phyloP scores from a whole-genome alignment of 208 protist genomes.

The Sergeia podlipaevii region DNA sequence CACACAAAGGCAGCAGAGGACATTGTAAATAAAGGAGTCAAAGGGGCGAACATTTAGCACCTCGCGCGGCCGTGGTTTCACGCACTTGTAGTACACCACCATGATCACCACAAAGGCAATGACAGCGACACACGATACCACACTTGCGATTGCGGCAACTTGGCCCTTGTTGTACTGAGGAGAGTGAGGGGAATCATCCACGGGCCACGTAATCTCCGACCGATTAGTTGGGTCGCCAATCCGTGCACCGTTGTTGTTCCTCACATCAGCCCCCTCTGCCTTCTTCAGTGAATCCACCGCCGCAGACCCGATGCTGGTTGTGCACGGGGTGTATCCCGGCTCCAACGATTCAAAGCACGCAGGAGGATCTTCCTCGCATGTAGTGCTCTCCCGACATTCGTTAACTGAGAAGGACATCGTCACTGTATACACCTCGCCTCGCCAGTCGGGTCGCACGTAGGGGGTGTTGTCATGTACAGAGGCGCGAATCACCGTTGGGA shows the following conservation, averaged over 20 bases:
- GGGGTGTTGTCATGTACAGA: constrained; percentile 34
- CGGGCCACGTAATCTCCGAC: no score
- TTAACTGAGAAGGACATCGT: constrained; percentile 1
- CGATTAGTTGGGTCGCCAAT: no score
- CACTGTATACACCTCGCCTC: constrained; percentile 2
- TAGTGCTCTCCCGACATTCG: neutral
- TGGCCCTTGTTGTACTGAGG: constrained; percentile 8
- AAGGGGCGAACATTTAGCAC: constrained; percentile 26
- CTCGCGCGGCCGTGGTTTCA: constrained; percentile 28
- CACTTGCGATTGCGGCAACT: constrained; percentile 20
- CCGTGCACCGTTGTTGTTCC: no score
- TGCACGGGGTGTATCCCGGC: constrained; percentile 3
- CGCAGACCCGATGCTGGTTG: constrained; percentile 1
- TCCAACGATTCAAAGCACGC: neutral
- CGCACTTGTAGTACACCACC: constrained; percentile 20
- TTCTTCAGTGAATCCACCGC: no score
- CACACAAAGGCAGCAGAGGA: constrained; percentile 12
- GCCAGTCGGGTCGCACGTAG: constrained; percentile 13
- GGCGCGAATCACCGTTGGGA: constrained; percentile 24
- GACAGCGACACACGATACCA: constrained; percentile 15
- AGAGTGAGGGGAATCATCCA: no score
- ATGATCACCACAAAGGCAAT: constrained; percentile 14
- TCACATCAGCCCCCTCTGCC: no score
- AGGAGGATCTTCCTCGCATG: neutral
- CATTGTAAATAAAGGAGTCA: constrained; percentile 23